Base-by-base conservation (phyloP, 2,329 filamentous ascomycete species). In the Epichloe brachyelytri region DNA sequence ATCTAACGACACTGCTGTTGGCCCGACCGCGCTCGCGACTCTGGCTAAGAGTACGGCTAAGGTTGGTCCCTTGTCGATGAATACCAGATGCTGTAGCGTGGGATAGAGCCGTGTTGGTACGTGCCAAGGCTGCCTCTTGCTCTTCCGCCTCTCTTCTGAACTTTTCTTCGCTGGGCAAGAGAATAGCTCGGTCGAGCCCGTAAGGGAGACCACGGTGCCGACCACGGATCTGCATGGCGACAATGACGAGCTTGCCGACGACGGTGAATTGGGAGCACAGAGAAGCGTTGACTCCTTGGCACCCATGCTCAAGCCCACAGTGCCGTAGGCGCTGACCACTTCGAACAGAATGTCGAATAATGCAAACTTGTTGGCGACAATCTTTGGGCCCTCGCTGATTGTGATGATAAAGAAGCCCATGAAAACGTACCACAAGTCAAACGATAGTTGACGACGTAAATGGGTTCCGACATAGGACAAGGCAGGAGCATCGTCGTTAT, bases 341-440 rank as follows among this genome's bases (percentile, higher is more conserved):
- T 95, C 89, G 60, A 95, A 95, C 3, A 95, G 74, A 5, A 83
- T 72, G 6, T 76, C 70, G 63, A 87, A 90, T 64, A 87, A 71
- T 52, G 80, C 77, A 59, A 89, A 86, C 3, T 82, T 71, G 34
- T 68, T 66, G 3, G 61, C 77, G 62, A 86, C 73, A 12, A 98
- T 73, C 15, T 82, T 80, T 7, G 60, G 52, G 4, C 89, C 91
- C 69, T 98, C 94, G 33, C 86, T 82, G 59, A 98, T 95, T 54
- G 85, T 78, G 60, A 98, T 86, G 63, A 97, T 79, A 69, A 98
- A 98, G 59, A 95, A 81, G 1, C 93, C 93, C 20, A 97, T 66
- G 63, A 95, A 95, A 52, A 98, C 85, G 61, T 89, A 98, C 93
- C 93, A 98, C 67, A 98, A 68, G 68, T 98, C 93, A 70, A 98